Conservation (phyloP, 257 asterid genomes). For the Solanum tarapatanum region DNA sequence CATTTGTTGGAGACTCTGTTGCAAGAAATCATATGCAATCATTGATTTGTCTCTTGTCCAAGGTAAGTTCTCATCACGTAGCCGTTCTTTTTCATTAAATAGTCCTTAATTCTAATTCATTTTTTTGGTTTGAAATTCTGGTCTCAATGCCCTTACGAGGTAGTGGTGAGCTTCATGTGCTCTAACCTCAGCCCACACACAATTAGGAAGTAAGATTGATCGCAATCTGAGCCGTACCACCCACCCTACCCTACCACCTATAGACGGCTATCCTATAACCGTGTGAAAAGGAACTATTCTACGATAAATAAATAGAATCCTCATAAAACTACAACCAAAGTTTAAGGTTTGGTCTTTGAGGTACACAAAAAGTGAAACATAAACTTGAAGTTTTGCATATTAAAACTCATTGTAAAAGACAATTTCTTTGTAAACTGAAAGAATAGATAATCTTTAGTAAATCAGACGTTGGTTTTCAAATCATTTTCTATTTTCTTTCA, state of each 20-base stretch:
- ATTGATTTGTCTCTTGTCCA: slow-evolving; percentile 63
- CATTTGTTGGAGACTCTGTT: slow-evolving; percentile 71
- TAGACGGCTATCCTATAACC: not conserved
- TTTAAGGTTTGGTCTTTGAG: not conserved
- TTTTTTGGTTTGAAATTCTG: not conserved
- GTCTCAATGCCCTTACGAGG: not conserved
- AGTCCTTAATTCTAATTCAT: not conserved
- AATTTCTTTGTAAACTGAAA: not conserved
- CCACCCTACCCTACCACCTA: not conserved
- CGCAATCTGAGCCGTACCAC: not conserved
- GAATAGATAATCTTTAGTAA: not conserved
- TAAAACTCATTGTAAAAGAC: not conserved
- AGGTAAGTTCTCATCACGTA: slow-evolving; percentile 12
- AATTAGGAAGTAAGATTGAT: not conserved
- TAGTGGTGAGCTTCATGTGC: not conserved
- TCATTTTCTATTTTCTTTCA: not conserved
- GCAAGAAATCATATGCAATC: slow-evolving; percentile 88
- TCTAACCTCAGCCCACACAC: not conserved
- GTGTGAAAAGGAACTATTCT: not conserved
- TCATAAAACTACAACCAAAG: not conserved
- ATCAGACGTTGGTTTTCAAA: not conserved
- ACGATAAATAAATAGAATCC: not conserved
- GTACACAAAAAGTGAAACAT: not conserved
- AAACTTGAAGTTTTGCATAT: not conserved
- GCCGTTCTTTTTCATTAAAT: not conserved